Evolutionary conservation across 805 yeast species (phyloP), one percentile per base, ranked within the genome.

Genomic region (Grigorovia jiainica): DNA sequence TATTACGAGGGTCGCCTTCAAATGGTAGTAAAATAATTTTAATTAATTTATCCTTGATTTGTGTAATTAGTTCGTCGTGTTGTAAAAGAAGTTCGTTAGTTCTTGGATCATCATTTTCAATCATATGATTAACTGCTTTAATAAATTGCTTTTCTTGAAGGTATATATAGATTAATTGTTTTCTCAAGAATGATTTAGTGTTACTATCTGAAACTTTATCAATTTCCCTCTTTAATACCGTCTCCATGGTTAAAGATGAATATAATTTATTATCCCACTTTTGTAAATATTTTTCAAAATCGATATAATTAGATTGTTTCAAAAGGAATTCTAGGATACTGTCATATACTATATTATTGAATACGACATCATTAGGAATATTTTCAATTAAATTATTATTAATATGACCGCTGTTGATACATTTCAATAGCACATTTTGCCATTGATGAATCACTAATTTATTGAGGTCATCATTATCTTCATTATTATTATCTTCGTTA

Each of bases 61-160:
- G 68, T 0, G 70, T 59, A 34, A 89, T 60, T 24, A 90, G 61
- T 18, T 47, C 43, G 51, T 87, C 90, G 54, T 81, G 70, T 30
- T 70, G 65, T 9, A 78, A 66, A 38, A 87, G 64, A 42, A 86
- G 73, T 31, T 71, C 68, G 35, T 89, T 55, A 0, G 79, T 72
- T 13, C 71, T 52, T 0, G 67, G 55, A 55, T 83, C 87, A 47
- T 71, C 66, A 21, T 82, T 60, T 15, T 57, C 58, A 11, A 85
- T 67, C 49, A 85, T 65, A 54, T 82, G 87, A 0, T 68, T 68
- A 7, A 82, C 76, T 2, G 95, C 89, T 27, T 69, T 67, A 2
- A 65, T 63, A 2, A 82, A 82, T 34, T 79, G 80, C 25, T 73
- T 72, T 0, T 76, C 62, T 39, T 71, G 68, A 9, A 81, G 62